A percentile compares a stretch with the other conserved stretches of the same genome.
Evolutionary conservation across 768 basidiomycete species (phyloP).

Genomic region (Suillus lakei): DNA sequence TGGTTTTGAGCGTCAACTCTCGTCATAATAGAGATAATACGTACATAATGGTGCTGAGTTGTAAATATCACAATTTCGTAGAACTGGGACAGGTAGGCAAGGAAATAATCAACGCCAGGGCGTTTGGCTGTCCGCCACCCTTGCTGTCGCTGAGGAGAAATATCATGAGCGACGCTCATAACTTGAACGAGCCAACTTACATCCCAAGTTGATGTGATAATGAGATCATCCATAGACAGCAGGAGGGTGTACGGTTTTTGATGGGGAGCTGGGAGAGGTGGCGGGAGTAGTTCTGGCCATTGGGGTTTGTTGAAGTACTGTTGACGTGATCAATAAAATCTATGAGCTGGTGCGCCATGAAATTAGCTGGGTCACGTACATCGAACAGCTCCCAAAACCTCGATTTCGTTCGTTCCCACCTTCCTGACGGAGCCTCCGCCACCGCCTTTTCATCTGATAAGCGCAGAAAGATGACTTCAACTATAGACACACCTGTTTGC

Average conservation of each 20-base stretch:
- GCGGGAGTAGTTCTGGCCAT: slow-evolving; percentile 91
- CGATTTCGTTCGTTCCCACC: slow-evolving; percentile 66
- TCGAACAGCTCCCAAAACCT: slow-evolving; percentile 72
- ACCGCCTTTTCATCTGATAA: slow-evolving; percentile 45
- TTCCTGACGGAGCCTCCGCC: slow-evolving; percentile 62
- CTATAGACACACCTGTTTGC: slow-evolving; percentile 58
- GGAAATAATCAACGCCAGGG: slow-evolving; percentile 97
- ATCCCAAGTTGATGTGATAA: slow-evolving; percentile 94
- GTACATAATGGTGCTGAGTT: slow-evolving; percentile 83
- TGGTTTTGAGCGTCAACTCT: slow-evolving; percentile 8
- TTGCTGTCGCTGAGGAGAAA: slow-evolving; percentile 68
- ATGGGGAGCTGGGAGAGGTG: slow-evolving; percentile 79
- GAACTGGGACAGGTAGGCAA: slow-evolving; percentile 96
- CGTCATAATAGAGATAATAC: slow-evolving; percentile 35
- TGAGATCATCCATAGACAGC: slow-evolving; percentile 88
- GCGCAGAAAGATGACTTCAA: slow-evolving; percentile 2
- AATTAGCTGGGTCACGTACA: slow-evolving; percentile 45
- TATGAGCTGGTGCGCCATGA: neutral
- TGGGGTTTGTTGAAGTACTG: slow-evolving; percentile 94
- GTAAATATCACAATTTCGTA: slow-evolving; percentile 98
- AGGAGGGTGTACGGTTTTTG: slow-evolving; percentile 93
- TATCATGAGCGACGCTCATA: neutral
- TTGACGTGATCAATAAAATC: neutral
- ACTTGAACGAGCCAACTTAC: slow-evolving; percentile 54
- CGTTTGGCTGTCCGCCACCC: slow-evolving; percentile 99